Percentiles rank a stretch among this genome's conserved stretches.
These are phyloP conservation scores for Perkinsela sp. DNA, from an alignment of 208 protist species.

Conservation along the genomic window DNA sequence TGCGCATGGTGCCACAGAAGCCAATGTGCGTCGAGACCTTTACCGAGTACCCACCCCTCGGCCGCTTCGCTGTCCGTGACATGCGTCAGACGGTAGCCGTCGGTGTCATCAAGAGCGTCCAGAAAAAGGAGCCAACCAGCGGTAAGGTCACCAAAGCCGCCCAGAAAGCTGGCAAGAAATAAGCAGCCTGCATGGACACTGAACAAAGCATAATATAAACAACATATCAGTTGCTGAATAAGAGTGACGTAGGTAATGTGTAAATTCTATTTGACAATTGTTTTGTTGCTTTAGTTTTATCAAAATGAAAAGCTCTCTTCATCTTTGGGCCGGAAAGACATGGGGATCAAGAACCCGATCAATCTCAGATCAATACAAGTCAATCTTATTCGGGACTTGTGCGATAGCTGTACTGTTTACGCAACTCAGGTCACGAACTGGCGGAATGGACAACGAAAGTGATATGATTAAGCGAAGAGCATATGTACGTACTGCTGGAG, in stretches of 20 bases:
- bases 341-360: not conserved
- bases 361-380: not conserved
- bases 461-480: not conserved
- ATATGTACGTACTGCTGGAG: not conserved
- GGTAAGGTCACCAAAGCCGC: not conserved
- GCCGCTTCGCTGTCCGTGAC: constrained; percentile 78
- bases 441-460: not conserved
- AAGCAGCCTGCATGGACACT: too few species aligned
- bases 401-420: not conserved
- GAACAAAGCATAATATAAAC: too few species aligned
- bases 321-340: too few species aligned
- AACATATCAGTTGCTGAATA: too few species aligned
- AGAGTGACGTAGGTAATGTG: too few species aligned
- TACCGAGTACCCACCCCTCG: constrained; percentile 69
- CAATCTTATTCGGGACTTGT: not conserved
- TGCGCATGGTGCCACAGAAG: constrained; percentile 49
- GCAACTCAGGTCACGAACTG: too few species aligned
- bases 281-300: too few species aligned
- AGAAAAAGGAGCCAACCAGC: not conserved
- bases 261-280: too few species aligned
- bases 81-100: constrained; percentile 80
- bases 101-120: constrained; percentile 67
- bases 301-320: too few species aligned
- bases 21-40: constrained; percentile 79
- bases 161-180: not conserved